Percentiles rank a stretch among this genome's conserved stretches.
These are phyloP conservation scores for Salvia splendens DNA, from an alignment of 257 asterid species.

Conservation along the genomic window DNA sequence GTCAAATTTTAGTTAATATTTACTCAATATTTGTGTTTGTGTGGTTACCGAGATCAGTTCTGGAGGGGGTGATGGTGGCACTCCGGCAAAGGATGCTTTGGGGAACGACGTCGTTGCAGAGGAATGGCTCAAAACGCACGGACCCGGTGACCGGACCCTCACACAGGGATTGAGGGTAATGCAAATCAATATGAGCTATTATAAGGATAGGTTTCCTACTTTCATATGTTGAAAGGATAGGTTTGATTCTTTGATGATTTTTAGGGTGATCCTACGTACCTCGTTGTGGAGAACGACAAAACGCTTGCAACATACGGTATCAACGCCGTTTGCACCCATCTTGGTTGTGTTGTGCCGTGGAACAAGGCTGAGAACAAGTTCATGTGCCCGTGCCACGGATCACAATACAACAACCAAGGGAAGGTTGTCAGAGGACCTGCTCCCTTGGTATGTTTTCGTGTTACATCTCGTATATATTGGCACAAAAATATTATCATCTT, in stretches of 20 bases:
- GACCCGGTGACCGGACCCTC: conserved; percentile 90
- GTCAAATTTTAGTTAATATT: too few relatives aligned
- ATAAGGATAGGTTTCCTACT: too few relatives aligned
- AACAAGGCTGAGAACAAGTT: conserved; percentile 90
- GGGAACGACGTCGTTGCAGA: conserved; percentile 78
- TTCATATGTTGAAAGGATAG: too few relatives aligned
- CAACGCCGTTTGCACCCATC: conserved; percentile 94
- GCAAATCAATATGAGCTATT: too few relatives aligned
- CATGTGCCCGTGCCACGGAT: conserved; percentile 98
- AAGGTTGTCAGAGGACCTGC: conserved; percentile 95
- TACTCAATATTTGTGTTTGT: neutral
- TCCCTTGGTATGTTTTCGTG: conserved; percentile 56
- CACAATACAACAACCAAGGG: conserved; percentile 95
- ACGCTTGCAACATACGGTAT: conserved; percentile 89
- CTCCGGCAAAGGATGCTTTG: conserved; percentile 77
- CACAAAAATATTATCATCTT: neutral
- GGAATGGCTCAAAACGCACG: conserved; percentile 69
- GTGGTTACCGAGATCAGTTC: conserved; percentile 43
- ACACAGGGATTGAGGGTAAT: conserved; percentile 84
- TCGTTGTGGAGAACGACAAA: conserved; percentile 85
- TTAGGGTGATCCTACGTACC: conserved; percentile 97
- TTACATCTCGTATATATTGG: neutral
- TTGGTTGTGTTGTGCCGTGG: conserved; percentile 97
- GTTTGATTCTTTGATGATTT: neutral
- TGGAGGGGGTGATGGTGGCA: conserved; percentile 59